phyloP scores from a whole-genome alignment of 345 rosid genomes.

The Barbarea vulgaris region DNA sequence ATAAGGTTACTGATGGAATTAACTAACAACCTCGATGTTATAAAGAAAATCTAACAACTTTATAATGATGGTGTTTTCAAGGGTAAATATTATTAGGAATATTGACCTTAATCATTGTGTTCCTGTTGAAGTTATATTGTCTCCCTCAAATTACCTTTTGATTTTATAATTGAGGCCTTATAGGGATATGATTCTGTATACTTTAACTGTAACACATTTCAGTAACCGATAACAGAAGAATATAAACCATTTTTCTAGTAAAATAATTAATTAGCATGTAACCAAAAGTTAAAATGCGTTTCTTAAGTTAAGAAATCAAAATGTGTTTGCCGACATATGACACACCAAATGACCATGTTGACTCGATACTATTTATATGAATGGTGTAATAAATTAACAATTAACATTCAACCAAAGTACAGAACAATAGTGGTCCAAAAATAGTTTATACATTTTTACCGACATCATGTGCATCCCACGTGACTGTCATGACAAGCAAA shows the following conservation, averaged over 20 bases:
- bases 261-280: background rate
- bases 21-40: conserved; percentile 43
- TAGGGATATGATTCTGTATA: conserved; percentile 3
- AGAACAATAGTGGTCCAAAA: conserved; percentile 29
- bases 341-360: conserved; percentile 18
- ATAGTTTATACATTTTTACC: conserved; percentile 18
- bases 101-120: conserved; percentile 42
- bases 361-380: background rate
- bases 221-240: background rate
- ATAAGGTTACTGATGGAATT: conserved; percentile 34
- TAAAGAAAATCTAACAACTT: conserved; percentile 33
- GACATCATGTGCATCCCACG: conserved; percentile 43
- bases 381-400: too few species aligned
- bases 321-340: conserved; percentile 24
- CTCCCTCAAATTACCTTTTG: conserved; percentile 1
- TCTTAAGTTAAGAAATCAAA: background rate
- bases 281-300: background rate
- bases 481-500: conserved; percentile 24
- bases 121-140: conserved; percentile 22
- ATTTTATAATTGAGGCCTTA: background rate
- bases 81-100: conserved; percentile 34
- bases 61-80: conserved; percentile 38
- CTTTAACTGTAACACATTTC: background rate
- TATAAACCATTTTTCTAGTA: background rate
- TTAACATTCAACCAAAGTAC: conserved; percentile 23